These are phyloP conservation scores for Lindgomyces ingoldianus DNA, from an alignment of 495 filamentous ascomycete genomes.

Conservation along the genomic window DNA sequence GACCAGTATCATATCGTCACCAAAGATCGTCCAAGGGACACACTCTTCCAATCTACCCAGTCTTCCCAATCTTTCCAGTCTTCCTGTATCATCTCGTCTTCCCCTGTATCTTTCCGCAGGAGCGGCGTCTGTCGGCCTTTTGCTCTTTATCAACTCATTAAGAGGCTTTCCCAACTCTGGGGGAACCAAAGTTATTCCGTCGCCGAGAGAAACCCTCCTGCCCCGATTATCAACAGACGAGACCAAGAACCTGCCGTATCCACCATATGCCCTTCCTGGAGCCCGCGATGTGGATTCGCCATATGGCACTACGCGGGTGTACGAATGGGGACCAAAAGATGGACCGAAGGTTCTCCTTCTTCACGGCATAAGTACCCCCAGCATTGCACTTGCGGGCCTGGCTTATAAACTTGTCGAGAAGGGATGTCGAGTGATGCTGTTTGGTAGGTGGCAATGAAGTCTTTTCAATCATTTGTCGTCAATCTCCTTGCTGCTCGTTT, in stretches of 20 bases:
- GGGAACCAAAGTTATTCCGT: constrained; percentile 52
- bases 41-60: no score
- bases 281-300: constrained; percentile 71
- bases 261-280: constrained; percentile 72
- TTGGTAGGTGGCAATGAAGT: constrained; percentile 54
- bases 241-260: constrained; percentile 62
- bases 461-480: neutral
- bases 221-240: constrained; percentile 52
- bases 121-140: neutral
- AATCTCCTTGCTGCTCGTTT: no score
- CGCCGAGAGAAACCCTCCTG: constrained; percentile 52
- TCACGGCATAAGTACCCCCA: constrained; percentile 86
- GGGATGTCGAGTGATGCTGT: constrained; percentile 82
- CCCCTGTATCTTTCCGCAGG: constrained; percentile 2
- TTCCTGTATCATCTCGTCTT: no score
- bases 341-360: constrained; percentile 79
- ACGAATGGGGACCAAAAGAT: constrained; percentile 85
- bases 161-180: constrained; percentile 16
- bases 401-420: constrained; percentile 68
- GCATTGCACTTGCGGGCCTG: constrained; percentile 66
- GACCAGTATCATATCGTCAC: no score
- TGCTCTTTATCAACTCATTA: constrained; percentile 2
- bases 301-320: constrained; percentile 78
- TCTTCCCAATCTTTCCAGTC: neutral
- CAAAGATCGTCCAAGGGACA: no score